These are phyloP conservation scores for Phyllosticta capitalensis DNA, from an alignment of 2,329 filamentous ascomycete genomes.

Conservation along the genomic window DNA sequence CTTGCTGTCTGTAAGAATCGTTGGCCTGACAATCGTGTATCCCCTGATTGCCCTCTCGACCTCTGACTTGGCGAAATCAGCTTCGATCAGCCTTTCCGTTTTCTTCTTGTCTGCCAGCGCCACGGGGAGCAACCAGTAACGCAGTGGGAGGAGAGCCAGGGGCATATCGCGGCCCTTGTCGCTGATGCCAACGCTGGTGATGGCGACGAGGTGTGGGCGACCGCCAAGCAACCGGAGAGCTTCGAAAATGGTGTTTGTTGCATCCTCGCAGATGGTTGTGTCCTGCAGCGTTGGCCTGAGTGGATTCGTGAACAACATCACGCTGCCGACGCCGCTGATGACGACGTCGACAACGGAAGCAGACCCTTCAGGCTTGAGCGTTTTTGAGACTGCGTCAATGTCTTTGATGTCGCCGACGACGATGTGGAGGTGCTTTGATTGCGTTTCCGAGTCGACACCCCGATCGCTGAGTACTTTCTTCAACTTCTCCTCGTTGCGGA, in stretches of 20 bases:
- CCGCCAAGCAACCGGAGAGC: conserved; percentile 16
- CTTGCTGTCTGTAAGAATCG: conserved; percentile 26
- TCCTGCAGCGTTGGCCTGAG: conserved; percentile 23
- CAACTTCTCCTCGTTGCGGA: background rate
- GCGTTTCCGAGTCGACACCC: background rate
- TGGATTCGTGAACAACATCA: conserved; percentile 19
- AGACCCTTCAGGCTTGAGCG: background rate
- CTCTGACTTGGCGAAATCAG: conserved; percentile 14
- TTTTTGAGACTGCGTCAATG: background rate
- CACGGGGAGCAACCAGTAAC: conserved; percentile 24
- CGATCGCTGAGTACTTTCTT: background rate
- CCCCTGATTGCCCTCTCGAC: conserved; percentile 12
- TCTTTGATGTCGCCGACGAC: background rate
- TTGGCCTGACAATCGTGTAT: conserved; percentile 29
- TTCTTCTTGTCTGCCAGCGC: conserved; percentile 33
- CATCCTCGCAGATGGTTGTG: conserved; percentile 25
- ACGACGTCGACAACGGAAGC: conserved; percentile 32
- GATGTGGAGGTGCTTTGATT: background rate
- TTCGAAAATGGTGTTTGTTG: conserved; percentile 21
- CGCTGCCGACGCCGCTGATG: conserved; percentile 39
- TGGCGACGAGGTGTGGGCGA: conserved; percentile 16
- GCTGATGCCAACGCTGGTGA: conserved; percentile 31
- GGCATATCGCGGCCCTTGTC: conserved; percentile 29
- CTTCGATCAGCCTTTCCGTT: conserved; percentile 25
- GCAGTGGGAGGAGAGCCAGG: conserved; percentile 21